Base-by-base conservation (phyloP, 2,329 filamentous ascomycete species). In the Apiospora kogelbergensis region DNA sequence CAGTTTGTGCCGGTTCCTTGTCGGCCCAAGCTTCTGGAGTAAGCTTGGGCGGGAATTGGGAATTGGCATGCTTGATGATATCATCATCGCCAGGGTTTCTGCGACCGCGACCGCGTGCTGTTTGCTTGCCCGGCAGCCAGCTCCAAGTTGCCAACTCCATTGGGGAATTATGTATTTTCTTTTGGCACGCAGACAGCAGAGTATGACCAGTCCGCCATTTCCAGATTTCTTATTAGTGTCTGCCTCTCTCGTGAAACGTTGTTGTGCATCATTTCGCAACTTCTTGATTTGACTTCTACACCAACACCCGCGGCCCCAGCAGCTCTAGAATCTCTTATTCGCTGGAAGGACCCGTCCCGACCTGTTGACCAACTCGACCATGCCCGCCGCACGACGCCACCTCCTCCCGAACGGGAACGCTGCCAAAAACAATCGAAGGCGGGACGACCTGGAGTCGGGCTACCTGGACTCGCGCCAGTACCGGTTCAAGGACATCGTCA, bases 401-500 rank as follows among this genome's bases (percentile, higher is more conserved):
- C 41, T 30, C 9, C 17, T 66, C 30, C 65, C n/a, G 7, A 44
- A 46, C 26, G 30, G 44, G 22, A 37, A 13, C 10, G 20, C 40
- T 6, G 10, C 37, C 17, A 46, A 53, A 30, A 13, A 48, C 15
- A n/a, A 40, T 17, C 26, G 65, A 22, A 26, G 65, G 17, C 9
- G 20, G 17, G 10, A 53, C 13, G 65, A 66, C 6, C 26, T 66
- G 30, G 45, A 66, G 44, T n/a, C 65, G 65, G 65, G 66, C 40
- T 71, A 70, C 70, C 68, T 65, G 70, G 1, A 40, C 6, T 9
- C 22, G 24, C 63, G 63, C 41, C 17, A 33, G 26, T 44, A 42
- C 26, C 74, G 79, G 0, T 87, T 87, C 73, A 81, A 80, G 63
- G 85, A 88, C 77, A 82, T 81, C 0, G 81, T 83, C 26, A 78